A percentile compares a stretch with the other conserved stretches of the same genome.
phyloP scores from a whole-genome alignment of 2,329 filamentous ascomycete genomes.

The Ophiostoma australiae region DNA sequence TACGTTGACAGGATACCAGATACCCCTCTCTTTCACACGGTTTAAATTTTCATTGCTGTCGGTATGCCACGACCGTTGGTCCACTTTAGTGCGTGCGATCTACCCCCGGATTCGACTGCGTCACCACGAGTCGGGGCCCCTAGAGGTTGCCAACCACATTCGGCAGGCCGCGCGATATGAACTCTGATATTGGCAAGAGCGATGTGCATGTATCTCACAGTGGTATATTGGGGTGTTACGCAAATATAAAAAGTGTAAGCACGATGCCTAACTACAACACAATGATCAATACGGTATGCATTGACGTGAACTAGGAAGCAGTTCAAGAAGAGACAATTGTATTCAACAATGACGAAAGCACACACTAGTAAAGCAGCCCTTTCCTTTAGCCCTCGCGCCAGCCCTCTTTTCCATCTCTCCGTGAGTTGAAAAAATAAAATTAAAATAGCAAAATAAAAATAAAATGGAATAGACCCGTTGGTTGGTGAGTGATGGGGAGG shows the following conservation, averaged over 20 bases:
- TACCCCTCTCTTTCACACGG: background rate
- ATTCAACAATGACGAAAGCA: constrained; percentile 15
- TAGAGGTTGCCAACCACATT: background rate
- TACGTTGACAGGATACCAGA: background rate
- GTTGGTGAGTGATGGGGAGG: background rate
- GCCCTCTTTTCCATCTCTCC: constrained; percentile 16
- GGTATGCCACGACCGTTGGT: background rate
- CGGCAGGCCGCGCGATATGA: background rate
- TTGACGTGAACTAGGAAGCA: background rate
- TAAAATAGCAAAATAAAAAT: constrained; percentile 7
- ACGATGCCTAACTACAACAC: too few relatives aligned
- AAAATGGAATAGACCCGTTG: background rate
- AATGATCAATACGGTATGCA: background rate
- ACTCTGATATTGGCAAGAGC: background rate
- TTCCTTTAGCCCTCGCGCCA: constrained; percentile 20
- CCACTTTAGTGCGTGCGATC: constrained; percentile 4
- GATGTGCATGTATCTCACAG: background rate
- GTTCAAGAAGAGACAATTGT: constrained; percentile 12
- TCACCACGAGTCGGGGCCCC: background rate
- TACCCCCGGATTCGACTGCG: constrained; percentile 5
- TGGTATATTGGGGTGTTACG: background rate
- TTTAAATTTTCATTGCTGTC: background rate
- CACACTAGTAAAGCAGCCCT: constrained; percentile 1
- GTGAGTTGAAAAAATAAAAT: background rate
- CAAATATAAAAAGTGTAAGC: background rate